Conservation (phyloP, 768 basidiomycete species). For the Xerocomus spinulosus region DNA sequence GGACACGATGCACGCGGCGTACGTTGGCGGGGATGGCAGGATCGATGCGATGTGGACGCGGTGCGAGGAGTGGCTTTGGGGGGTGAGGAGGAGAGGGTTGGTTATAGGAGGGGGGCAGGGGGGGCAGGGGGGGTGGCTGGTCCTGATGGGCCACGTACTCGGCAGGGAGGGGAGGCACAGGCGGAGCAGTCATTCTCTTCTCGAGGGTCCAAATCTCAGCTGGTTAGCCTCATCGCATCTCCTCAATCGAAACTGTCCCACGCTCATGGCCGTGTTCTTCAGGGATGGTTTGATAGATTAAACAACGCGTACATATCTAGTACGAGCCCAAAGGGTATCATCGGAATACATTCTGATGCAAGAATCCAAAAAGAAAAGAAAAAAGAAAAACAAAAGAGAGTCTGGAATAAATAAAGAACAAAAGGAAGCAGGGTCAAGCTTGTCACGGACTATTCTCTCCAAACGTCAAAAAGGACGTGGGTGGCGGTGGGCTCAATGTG, state of each 20-base stretch:
- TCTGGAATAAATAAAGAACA: too few relatives aligned
- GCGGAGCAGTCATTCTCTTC: slow-evolving; percentile 27
- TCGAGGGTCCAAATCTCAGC: too few relatives aligned
- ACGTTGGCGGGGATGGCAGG: slow-evolving; percentile 61
- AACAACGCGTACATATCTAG: too few relatives aligned
- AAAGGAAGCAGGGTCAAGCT: not conserved
- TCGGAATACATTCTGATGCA: not conserved
- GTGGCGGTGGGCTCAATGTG: slow-evolving; percentile 21
- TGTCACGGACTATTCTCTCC: slow-evolving; percentile 12
- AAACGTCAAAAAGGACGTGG: slow-evolving; percentile 14
- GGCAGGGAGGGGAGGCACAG: slow-evolving; percentile 27
- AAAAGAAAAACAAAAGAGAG: too few relatives aligned
- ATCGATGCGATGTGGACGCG: slow-evolving; percentile 59
- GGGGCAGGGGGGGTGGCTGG: slow-evolving; percentile 47
- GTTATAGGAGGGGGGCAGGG: slow-evolving; percentile 39
- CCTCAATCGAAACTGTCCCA: too few relatives aligned
- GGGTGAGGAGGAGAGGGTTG: slow-evolving; percentile 28
- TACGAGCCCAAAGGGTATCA: not conserved
- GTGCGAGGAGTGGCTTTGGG: slow-evolving; percentile 58
- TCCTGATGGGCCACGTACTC: slow-evolving; percentile 9
- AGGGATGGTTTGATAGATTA: not conserved
- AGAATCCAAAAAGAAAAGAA: not conserved
- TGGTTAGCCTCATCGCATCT: too few relatives aligned
- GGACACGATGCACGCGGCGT: slow-evolving; percentile 17
- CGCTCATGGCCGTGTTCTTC: too few relatives aligned